Percentiles rank a stretch among this genome's conserved stretches.
phyloP scores from a whole-genome alignment of 2,329 filamentous ascomycete genomes.

The Alternaria angustiovoidea region DNA sequence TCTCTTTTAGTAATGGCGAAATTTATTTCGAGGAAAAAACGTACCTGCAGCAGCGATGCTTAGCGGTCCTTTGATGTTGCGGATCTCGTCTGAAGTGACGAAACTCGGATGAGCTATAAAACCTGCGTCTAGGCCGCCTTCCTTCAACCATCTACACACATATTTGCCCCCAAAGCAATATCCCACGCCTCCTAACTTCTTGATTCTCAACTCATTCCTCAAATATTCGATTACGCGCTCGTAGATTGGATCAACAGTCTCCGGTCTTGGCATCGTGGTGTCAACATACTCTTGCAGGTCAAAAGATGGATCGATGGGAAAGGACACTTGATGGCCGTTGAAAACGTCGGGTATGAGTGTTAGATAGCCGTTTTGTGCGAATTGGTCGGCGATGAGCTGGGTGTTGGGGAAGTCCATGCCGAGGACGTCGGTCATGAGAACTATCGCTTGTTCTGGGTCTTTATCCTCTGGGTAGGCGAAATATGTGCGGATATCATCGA shows the following conservation, averaged over 20 bases:
- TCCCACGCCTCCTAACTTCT: constrained; percentile 70
- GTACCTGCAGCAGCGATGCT: constrained; percentile 69
- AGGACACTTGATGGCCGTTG: constrained; percentile 67
- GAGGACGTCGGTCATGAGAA: constrained; percentile 65
- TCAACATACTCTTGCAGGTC: constrained; percentile 61
- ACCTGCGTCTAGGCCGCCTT: constrained; percentile 70
- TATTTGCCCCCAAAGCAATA: constrained; percentile 77
- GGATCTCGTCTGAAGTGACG: constrained; percentile 68
- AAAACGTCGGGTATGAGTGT: constrained; percentile 75
- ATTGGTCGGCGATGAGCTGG: constrained; percentile 74
- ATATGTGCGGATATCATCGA: constrained; percentile 62
- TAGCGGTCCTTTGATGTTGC: constrained; percentile 64
- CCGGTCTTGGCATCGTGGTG: constrained; percentile 48
- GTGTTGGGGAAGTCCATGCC: constrained; percentile 63
- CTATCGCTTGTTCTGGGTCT: constrained; percentile 62
- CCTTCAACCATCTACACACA: constrained; percentile 67
- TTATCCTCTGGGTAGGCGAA: constrained; percentile 56
- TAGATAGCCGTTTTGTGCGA: constrained; percentile 75
- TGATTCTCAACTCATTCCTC: constrained; percentile 60
- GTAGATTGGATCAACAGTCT: constrained; percentile 62
- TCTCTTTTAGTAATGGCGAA: background rate
- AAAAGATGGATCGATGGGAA: constrained; percentile 62
- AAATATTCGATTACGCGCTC: constrained; percentile 66
- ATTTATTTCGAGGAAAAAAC: background rate
- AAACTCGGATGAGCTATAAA: constrained; percentile 82